phyloP scores from a whole-genome alignment of 257 asterid genomes.

The Parsonsia alboflavescens region DNA sequence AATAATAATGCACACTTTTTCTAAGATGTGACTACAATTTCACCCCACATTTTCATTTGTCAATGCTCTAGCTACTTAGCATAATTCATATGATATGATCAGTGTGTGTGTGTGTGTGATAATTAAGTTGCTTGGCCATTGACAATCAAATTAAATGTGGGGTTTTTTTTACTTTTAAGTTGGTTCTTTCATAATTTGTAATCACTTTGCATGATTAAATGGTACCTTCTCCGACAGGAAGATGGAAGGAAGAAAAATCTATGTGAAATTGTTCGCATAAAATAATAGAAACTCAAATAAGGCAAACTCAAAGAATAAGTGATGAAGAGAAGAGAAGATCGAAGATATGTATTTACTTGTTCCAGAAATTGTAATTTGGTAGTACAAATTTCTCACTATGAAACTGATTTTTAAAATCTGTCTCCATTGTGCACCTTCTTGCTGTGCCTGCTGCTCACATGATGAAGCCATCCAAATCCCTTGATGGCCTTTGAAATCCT shows the following conservation, averaged over 20 bases:
- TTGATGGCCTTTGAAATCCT: conserved; percentile 75
- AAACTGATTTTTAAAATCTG: conserved; percentile 15
- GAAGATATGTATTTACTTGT: background rate
- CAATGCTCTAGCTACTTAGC: background rate
- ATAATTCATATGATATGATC: background rate
- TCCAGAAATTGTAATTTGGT: background rate
- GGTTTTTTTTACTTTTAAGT: background rate
- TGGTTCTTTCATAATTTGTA: background rate
- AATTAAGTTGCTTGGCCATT: background rate
- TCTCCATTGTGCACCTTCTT: conserved; percentile 81
- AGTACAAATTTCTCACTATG: conserved; percentile 1
- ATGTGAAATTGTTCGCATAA: too few relatives aligned
- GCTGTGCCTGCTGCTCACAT: conserved; percentile 46
- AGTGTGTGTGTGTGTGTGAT: too few relatives aligned
- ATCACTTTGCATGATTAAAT: background rate
- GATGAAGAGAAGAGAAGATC: background rate
- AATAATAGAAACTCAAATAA: background rate
- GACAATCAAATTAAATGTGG: background rate
- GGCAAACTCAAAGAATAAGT: background rate
- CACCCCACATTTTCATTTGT: background rate
- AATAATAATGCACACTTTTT: background rate
- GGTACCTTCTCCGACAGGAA: background rate
- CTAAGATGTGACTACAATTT: background rate
- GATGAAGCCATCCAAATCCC: conserved; percentile 84
- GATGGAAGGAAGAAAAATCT: background rate